phyloP scores from a whole-genome alignment of 2,329 filamentous ascomycete genomes.

The Penicillium sclerotigenum region DNA sequence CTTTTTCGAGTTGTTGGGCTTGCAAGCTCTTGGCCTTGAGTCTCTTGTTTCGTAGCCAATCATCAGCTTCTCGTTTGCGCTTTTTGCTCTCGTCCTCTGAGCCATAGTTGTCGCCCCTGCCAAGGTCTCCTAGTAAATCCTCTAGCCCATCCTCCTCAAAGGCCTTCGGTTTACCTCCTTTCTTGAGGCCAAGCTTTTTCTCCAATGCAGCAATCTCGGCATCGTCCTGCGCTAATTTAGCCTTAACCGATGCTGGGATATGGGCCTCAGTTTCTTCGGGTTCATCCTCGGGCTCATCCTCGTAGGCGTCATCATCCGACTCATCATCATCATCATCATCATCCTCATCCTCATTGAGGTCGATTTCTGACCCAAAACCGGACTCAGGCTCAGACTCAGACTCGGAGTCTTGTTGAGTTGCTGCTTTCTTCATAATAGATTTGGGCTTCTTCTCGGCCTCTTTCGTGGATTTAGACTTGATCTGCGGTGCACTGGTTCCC shows the following conservation, averaged over 20 bases:
- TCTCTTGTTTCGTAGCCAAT: slow-evolving; percentile 59
- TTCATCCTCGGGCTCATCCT: slow-evolving; percentile 8
- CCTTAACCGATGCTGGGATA: slow-evolving; percentile 49
- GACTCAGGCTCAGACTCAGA: background rate
- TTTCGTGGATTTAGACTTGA: slow-evolving; percentile 23
- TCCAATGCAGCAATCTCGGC: slow-evolving; percentile 84
- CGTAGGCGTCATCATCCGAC: slow-evolving; percentile 28
- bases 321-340: slow-evolving; percentile 19
- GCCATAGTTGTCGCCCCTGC: slow-evolving; percentile 51
- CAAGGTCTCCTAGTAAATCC: slow-evolving; percentile 69
- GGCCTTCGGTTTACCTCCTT: slow-evolving; percentile 67
- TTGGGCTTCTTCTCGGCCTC: slow-evolving; percentile 27
- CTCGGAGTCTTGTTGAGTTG: slow-evolving; percentile 26
- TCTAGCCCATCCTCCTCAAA: slow-evolving; percentile 82
- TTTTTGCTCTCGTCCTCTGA: slow-evolving; percentile 50
- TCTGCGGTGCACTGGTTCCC: slow-evolving; percentile 13
- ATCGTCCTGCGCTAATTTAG: slow-evolving; percentile 74
- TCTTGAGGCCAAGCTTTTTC: slow-evolving; percentile 78
- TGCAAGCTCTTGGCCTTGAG: slow-evolving; percentile 47
- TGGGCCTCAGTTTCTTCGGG: slow-evolving; percentile 16
- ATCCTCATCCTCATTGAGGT: slow-evolving; percentile 19
- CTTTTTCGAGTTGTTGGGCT: slow-evolving; percentile 10
- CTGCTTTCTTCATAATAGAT: slow-evolving; percentile 38
- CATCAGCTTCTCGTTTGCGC: slow-evolving; percentile 62
- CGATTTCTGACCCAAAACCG: background rate